These are phyloP conservation scores for Leccinellum luteum DNA, from an alignment of 768 basidiomycete genomes.

Conservation along the genomic window DNA sequence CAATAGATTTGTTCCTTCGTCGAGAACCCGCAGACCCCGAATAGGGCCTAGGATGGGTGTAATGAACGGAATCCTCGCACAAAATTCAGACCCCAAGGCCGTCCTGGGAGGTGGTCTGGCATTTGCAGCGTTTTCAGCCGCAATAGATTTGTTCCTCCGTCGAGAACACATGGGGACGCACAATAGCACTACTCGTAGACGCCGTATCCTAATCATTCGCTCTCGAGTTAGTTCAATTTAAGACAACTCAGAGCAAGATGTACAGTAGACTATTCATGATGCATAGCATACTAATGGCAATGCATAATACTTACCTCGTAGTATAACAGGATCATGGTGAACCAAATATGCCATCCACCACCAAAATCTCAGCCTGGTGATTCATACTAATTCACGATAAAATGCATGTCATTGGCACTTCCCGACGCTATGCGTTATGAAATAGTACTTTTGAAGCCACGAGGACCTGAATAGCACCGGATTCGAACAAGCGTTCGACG, in stretches of 20 bases:
- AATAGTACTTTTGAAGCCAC: conserved; percentile 80
- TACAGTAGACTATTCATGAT: too few species aligned
- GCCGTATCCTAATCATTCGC: too few species aligned
- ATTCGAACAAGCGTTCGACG: conserved; percentile 87
- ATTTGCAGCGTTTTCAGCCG: conserved; percentile 92
- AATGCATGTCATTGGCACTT: too few species aligned
- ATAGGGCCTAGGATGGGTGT: background rate
- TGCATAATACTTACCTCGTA: too few species aligned
- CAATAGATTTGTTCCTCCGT: conserved; percentile 80
- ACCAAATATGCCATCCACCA: too few species aligned
- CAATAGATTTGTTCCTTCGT: conserved; percentile 80
- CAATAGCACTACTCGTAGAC: background rate
- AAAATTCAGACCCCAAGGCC: conserved; percentile 83
- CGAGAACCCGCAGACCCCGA: conserved; percentile 64
- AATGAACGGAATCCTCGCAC: conserved; percentile 54
- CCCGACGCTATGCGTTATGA: too few species aligned
- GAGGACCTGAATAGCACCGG: conserved; percentile 91
- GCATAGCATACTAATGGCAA: too few species aligned
- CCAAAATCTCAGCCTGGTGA: too few species aligned
- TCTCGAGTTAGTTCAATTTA: too few species aligned
- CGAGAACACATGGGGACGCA: conserved; percentile 73
- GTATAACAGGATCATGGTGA: too few species aligned
- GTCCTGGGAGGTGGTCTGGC: conserved; percentile 85
- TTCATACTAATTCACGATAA: too few species aligned
- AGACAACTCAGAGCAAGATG: too few species aligned